Evolutionary conservation across 805 yeast genomes (phyloP).

Genomic region (Metschnikowia koreensis): DNA sequence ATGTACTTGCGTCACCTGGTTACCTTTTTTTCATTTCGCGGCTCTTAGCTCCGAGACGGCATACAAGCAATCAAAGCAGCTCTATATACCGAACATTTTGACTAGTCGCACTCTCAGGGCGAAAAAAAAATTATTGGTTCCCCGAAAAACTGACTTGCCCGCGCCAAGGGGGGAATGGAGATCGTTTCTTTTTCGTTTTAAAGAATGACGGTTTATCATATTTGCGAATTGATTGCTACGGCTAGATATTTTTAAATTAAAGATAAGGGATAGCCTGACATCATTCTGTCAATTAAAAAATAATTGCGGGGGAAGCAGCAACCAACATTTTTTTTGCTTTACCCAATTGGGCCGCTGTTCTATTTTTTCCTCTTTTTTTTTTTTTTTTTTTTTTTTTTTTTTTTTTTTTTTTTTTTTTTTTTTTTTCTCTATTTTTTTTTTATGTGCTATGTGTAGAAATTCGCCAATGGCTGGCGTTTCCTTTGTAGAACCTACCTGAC

Average conservation of each 20-base stretch:
- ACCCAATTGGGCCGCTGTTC: too few species aligned
- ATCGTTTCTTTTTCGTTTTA: neutral
- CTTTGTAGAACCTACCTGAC: constrained; percentile 1
- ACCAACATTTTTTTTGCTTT: too few species aligned
- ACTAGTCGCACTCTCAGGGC: neutral
- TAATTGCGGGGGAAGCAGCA: too few species aligned
- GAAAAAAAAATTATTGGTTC: neutral
- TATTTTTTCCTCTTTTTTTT: too few species aligned
- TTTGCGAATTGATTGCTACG: neutral
- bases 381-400: too few species aligned
- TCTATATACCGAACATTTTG: neutral
- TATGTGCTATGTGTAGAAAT: neutral
- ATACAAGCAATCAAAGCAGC: neutral
- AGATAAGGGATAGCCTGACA: neutral
- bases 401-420: too few species aligned
- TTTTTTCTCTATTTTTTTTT: neutral
- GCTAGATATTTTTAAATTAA: neutral
- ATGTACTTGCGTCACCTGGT: neutral
- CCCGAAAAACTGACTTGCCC: neutral
- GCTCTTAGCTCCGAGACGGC: constrained; percentile 1
- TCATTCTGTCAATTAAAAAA: neutral
- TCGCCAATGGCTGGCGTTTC: constrained; percentile 8
- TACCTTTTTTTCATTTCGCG: neutral
- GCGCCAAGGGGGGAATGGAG: neutral
- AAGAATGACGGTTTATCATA: neutral